Evolutionary conservation across 2,329 filamentous ascomycete genomes (phyloP), one percentile per base, ranked within the genome.

Genomic region (Stemphylium beticola): DNA sequence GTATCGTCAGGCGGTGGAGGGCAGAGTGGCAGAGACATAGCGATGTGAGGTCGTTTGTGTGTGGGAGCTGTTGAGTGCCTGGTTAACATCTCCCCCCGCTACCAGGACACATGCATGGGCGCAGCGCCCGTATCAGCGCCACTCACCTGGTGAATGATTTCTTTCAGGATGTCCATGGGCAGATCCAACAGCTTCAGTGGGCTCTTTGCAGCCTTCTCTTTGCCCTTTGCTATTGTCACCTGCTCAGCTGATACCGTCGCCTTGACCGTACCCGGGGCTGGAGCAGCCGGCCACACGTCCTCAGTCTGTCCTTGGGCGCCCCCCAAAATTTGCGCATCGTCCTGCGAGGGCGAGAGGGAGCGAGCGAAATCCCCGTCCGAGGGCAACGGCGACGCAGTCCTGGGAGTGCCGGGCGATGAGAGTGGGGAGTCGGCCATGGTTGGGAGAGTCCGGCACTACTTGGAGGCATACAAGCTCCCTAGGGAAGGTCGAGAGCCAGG

Each of bases 11-110:
- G 38, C 82, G 81, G 76, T 95, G 89, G 11, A 96, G 83, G 24
- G 87, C 87, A 12, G 90, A 92, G 76, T 92, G 90, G 38, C 90
- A 89, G 55, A 92, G 81, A 12, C 90, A 90, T 36, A 95, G 82
- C 12, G 90, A 87, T 0, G 89, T 91, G 57, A 95, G 81, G 73
- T 95, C 91, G 73, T 92, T 93, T 4, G 89, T 92, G 69, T 92
- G 87, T 4, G 87, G 90, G 49, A 93, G 83, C 89, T 92, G 68
- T 47, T 45, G 53, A 33, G 49, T 42, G 40, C 37, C 15, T 29
- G 49, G 63, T 68, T 49, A 71, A 62, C 53, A 26, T 45, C 14
- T 6, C 14, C 34, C 42, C 38, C 33, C 39, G 39, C 22, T 12
- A 17, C 14, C 34, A 31, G 9, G 4, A 20, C 9, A 6, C 15